These are phyloP conservation scores for Fusarium subtropicale DNA, from an alignment of 2,329 filamentous ascomycete genomes.

Conservation along the genomic window DNA sequence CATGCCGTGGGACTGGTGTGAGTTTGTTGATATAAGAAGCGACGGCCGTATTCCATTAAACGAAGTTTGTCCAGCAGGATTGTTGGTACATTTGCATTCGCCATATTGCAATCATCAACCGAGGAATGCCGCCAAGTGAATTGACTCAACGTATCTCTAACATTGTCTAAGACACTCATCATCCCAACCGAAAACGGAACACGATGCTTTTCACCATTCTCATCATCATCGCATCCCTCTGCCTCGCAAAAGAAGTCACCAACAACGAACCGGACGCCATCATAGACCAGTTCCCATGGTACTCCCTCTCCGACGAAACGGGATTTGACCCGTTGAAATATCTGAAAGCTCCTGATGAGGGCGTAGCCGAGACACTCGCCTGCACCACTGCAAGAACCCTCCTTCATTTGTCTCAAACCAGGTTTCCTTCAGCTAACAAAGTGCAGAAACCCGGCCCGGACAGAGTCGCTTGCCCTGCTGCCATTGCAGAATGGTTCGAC, in stretches of 20 bases:
- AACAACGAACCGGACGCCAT: not conserved
- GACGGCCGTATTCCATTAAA: not conserved
- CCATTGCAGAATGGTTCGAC: constrained; percentile 32
- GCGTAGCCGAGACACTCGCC: constrained; percentile 23
- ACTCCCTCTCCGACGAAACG: constrained; percentile 18
- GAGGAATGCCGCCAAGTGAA: not conserved
- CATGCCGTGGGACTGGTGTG: not conserved
- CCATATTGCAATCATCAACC: not conserved
- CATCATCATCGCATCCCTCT: constrained; percentile 8
- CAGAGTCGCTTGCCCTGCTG: constrained; percentile 33
- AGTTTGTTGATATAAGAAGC: constrained; percentile 12
- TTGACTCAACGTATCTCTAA: not conserved
- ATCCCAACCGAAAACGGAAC: not conserved
- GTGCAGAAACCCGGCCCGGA: constrained; percentile 30
- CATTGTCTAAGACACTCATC: not conserved
- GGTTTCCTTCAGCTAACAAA: not conserved
- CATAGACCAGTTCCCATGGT: constrained; percentile 33
- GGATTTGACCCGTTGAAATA: constrained; percentile 32
- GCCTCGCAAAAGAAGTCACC: not conserved
- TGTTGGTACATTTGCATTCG: not conserved
- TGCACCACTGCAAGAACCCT: constrained; percentile 30
- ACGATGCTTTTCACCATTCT: constrained; percentile 21
- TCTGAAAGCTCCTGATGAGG: not conserved
- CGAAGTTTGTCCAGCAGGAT: not conserved
- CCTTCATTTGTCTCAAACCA: not conserved